Conservation (phyloP, 495 filamentous ascomycete genomes). For the Annulohypoxylon bovei region DNA sequence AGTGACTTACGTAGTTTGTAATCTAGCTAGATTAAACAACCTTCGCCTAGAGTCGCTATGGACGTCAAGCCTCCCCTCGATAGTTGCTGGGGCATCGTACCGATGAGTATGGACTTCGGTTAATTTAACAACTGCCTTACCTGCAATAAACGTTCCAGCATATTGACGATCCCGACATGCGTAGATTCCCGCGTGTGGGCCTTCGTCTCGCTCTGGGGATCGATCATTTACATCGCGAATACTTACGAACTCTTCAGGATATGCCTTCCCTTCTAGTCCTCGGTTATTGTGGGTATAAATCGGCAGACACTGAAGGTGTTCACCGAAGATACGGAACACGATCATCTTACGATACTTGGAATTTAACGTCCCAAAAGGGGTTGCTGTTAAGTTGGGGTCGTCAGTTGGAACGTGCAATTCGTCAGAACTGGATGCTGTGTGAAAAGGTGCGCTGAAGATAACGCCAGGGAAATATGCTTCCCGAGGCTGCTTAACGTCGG, state of each 20-base stretch:
- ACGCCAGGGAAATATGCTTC: conserved; percentile 17
- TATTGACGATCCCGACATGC: conserved; percentile 1
- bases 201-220: conserved; percentile 15
- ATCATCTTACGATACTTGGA: conserved; percentile 46
- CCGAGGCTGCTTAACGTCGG: conserved; percentile 11
- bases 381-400: conserved; percentile 36
- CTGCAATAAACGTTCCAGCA: conserved; percentile 20
- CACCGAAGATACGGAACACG: conserved; percentile 22
- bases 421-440: conserved; percentile 12
- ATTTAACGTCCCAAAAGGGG: conserved; percentile 31
- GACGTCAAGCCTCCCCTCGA: conserved; percentile 29
- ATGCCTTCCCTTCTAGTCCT: conserved; percentile 34
- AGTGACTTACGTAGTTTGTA: neutral
- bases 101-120: conserved; percentile 33
- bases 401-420: conserved; percentile 18
- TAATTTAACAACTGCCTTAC: conserved; percentile 35
- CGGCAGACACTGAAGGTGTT: conserved; percentile 35
- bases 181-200: conserved; percentile 14
- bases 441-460: conserved; percentile 37
- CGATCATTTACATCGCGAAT: conserved; percentile 33
- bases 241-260: conserved; percentile 27
- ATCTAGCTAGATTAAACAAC: conserved; percentile 14
- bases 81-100: conserved; percentile 37
- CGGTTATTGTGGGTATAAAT: conserved; percentile 42
- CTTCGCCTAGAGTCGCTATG: neutral